Evolutionary conservation across 768 basidiomycete species (phyloP), one percentile per base, ranked within the genome.

Genomic region (Mycena galericulata): DNA sequence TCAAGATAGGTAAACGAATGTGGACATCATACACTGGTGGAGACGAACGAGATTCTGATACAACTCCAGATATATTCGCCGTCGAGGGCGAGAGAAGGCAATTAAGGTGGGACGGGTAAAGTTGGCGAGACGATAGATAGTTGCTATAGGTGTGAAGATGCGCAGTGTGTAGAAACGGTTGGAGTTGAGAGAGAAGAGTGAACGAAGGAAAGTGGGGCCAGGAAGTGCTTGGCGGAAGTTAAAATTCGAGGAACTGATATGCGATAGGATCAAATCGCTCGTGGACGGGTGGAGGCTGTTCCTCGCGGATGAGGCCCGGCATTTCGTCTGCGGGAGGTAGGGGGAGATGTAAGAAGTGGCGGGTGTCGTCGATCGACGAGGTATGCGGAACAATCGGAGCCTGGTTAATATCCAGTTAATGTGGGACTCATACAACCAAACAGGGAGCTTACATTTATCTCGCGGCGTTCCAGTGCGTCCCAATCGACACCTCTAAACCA

Each of bases 401-500:
- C 94, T 95, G 73, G 62, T 72, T 30, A 71, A 63, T 40, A 22
- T 29, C n/a, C 36, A 51, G 26, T 45, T 54, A 26, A 20, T 53
- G 46, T 30, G 46, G 41, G 36, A 27, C 32, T 41, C 47, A n/a
- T 43, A 26, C 26, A 49, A 41, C 32, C 47, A 59, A 49, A 55
- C 45, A 70, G 55, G 53, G 36, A 49, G 81, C 88, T 75, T 72
- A 95, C 95, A 75, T 90, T 88, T 65, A 97, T 97, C 79, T 96
- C 92, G 62, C 93, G 88, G 38, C 92, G 88, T 76, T 95, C 93
- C 45, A 97, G 80, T 3, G 93, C 92, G 66, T 88, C 90, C 96
- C 96, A 97, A 75, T 97, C 95, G 38, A 97, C 96, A 17, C 96
- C 96, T 77, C 91, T 87, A 83, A 98, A 98, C 97, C 97, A 99